These are phyloP conservation scores for Alternaria gaisen DNA, from an alignment of 2,329 filamentous ascomycete species.

Conservation along the genomic window DNA sequence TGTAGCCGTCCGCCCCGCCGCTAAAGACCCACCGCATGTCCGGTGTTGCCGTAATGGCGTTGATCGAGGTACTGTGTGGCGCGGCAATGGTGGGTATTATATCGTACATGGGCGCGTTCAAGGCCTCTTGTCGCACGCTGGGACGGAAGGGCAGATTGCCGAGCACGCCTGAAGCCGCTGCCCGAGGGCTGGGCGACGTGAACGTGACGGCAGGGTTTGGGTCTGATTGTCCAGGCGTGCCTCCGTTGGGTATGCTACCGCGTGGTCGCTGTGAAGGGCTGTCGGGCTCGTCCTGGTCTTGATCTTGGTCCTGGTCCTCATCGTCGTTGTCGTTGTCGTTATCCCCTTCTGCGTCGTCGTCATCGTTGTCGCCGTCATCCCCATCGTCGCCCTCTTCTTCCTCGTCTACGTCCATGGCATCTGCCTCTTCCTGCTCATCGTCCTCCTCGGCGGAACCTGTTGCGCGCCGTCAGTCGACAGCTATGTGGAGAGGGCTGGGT, in stretches of 20 bases:
- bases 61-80: slow-evolving; percentile 94
- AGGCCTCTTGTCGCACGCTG: slow-evolving; percentile 76
- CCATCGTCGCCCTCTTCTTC: slow-evolving; percentile 54
- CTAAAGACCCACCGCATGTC: slow-evolving; percentile 96
- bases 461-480: slow-evolving; percentile 18
- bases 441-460: slow-evolving; percentile 40
- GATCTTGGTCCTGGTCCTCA: slow-evolving; percentile 50
- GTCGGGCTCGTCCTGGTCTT: slow-evolving; percentile 56
- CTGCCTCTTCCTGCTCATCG: slow-evolving; percentile 49
- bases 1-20: slow-evolving; percentile 92
- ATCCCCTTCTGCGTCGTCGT: slow-evolving; percentile 54
- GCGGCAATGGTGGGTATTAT: slow-evolving; percentile 97
- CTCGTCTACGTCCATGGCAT: slow-evolving; percentile 42
- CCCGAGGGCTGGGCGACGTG: slow-evolving; percentile 57
- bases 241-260: slow-evolving; percentile 40
- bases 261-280: slow-evolving; percentile 53
- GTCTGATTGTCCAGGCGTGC: slow-evolving; percentile 33
- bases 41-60: slow-evolving; percentile 88
- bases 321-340: slow-evolving; percentile 51
- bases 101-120: slow-evolving; percentile 84
- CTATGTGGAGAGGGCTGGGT: neutral
- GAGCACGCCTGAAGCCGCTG: slow-evolving; percentile 40
- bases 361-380: slow-evolving; percentile 55
- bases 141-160: slow-evolving; percentile 63
- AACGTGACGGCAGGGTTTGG: slow-evolving; percentile 59